Evolutionary conservation across 805 yeast genomes (phyloP), one percentile per base, ranked within the genome.

Genomic region (Diddensiella transvaalensis): DNA sequence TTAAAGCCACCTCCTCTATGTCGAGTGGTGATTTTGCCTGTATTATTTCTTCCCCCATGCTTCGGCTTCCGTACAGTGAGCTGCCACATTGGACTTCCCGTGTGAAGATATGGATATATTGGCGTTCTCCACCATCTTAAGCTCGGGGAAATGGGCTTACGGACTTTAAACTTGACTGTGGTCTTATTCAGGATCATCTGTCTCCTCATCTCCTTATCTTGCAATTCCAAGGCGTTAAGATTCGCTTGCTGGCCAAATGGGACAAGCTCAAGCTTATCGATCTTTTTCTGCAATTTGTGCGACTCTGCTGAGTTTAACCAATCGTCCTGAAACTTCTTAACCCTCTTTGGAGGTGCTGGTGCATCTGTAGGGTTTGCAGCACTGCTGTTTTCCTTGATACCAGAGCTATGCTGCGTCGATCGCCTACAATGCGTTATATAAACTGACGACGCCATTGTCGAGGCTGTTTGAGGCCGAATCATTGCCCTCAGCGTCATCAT

Each of bases 1-100:
- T 86, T 87, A 66, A 86, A 93, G 30, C 98, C 98, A 60, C 99
- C 99, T 65, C 98, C 99, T 67, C 95, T 81, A 67, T 93, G 96
- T 64, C 99, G 80, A 41, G 87, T 85, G 3, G 96, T 88, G 60
- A 93, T 87, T 57, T 79, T 77, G 57, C 99, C 99, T 3, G 85
- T 73, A 67, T 85, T 75, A 67, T 91, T 90, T 72, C 99, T 83
- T 55, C 99, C 99, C 46, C 95, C 85, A 42, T 82, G 80, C 48
- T 79, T 77, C 61, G 82, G 78, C 61, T 78, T 79, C 15, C 89
- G 78, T 29, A 76, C 76, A 0, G 99, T 91, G 62, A 93, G 75
- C 40, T 82, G 80, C 63, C 75, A 75, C 49, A 85, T 70, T 1
- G 98, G 96, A 47, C 83, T 75, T 6, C 96, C 96, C 62, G 83